phyloP scores from a whole-genome alignment of 805 yeast species.

The Candida dendrica region DNA sequence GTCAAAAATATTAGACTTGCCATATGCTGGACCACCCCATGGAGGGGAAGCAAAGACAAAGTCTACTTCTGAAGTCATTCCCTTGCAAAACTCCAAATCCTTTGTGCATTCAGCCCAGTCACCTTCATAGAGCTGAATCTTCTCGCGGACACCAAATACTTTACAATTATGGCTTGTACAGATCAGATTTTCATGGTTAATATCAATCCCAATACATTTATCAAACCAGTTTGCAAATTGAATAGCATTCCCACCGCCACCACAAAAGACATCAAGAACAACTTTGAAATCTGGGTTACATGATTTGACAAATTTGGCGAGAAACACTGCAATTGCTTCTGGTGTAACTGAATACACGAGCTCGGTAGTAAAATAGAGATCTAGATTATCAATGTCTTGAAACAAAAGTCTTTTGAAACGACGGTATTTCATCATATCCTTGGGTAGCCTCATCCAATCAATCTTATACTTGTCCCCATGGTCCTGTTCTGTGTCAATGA shows the following conservation, averaged over 20 bases:
- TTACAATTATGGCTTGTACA: slow-evolving; percentile 63
- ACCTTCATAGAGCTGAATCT: slow-evolving; percentile 39
- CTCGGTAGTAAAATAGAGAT: slow-evolving; percentile 58
- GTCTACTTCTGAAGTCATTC: slow-evolving; percentile 27
- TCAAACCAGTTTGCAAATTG: slow-evolving; percentile 62
- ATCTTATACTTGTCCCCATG: neutral
- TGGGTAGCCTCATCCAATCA: slow-evolving; percentile 8
- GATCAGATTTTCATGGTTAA: slow-evolving; percentile 48
- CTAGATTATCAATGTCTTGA: slow-evolving; percentile 5
- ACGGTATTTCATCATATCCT: slow-evolving; percentile 15
- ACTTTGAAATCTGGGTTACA: slow-evolving; percentile 42
- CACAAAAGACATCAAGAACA: slow-evolving; percentile 68
- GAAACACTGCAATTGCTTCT: slow-evolving; percentile 57
- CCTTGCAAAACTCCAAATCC: slow-evolving; percentile 4
- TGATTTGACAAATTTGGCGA: slow-evolving; percentile 45
- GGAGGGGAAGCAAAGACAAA: slow-evolving; percentile 75
- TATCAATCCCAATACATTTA: slow-evolving; percentile 55
- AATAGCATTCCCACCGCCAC: slow-evolving; percentile 83
- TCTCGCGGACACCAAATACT: slow-evolving; percentile 50
- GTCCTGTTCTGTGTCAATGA: neutral
- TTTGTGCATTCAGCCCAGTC: slow-evolving; percentile 34
- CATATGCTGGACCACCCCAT: slow-evolving; percentile 77
- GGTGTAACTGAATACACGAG: slow-evolving; percentile 90
- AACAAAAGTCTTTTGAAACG: slow-evolving; percentile 5
- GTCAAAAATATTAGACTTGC: slow-evolving; percentile 33